Evolutionary conservation across 2,329 filamentous ascomycete species (phyloP), one percentile per base, ranked within the genome.

Genomic region (Diaporthe citrichinensis): DNA sequence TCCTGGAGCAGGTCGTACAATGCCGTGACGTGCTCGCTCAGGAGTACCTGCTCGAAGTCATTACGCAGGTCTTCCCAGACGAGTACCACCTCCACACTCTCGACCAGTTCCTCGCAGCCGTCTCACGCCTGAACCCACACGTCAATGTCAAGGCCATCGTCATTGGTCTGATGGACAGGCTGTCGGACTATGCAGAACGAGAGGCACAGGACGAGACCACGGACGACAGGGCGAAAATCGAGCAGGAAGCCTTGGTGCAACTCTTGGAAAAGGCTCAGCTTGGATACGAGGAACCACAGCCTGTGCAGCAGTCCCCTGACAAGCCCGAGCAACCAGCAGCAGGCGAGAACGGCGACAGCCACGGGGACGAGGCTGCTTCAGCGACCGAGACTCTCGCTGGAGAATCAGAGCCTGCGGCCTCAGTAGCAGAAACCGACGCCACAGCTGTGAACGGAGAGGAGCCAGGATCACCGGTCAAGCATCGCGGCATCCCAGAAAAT

Each of bases 61-160:
- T 99, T 79, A 99, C 96, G 7, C 97, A 99, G 84, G 97, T 98
- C 71, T 99, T 99, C 87, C 97, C 97, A 0, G 97, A 99, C 85
- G 97, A 99, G 82, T 99, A 96, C 83, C 97, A 99, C 84, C 91
- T 99, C 31, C 96, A 99, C 83, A 99, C 97, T 0, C 91, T 99
- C 44, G 97, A 98, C 82, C 94, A 98, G 82, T 95, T 99, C 83
- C 91, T 99, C 46, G 97, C 94, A 12, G 97, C 97, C 9, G 98
- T 98, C 46, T 95, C 96, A 20, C 90, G 96, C 75, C 88, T 99
- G 51, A 98, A 99, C 81, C 97, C 96, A 0, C 95, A 98, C 81
- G 97, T 99, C 81, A 98, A 99, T 79, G 93, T 99, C 85, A 99
- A 99, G 86, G 94, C 94, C 62, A 99, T 99, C 75, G 96, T 99